Percentiles rank a stretch among this genome's conserved stretches.
These are phyloP conservation scores for Boeremia exigua DNA, from an alignment of 2,329 filamentous ascomycete species.

Conservation along the genomic window DNA sequence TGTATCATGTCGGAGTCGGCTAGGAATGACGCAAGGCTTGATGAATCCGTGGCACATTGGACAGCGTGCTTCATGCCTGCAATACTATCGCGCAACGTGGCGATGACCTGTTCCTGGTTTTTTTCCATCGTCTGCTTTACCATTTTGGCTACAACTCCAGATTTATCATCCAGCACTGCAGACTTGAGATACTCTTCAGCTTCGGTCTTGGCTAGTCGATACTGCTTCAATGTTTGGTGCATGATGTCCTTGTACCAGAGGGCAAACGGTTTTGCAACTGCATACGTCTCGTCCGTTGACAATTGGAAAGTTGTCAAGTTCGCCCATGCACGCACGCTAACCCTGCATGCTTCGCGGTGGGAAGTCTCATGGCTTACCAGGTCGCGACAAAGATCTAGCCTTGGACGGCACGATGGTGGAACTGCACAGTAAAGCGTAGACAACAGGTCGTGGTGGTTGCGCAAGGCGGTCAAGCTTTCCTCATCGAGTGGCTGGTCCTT, in stretches of 20 bases:
- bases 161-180: conserved; percentile 43
- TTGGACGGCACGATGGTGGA: conserved; percentile 60
- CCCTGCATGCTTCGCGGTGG: conserved; percentile 64
- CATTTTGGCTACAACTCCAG: conserved; percentile 53
- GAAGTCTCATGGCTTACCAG: conserved; percentile 64
- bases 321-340: conserved; percentile 65
- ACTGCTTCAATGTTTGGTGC: conserved; percentile 60
- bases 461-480: conserved; percentile 62
- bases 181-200: conserved; percentile 60
- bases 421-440: conserved; percentile 65
- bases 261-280: conserved; percentile 56
- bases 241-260: conserved; percentile 63
- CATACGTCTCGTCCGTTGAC: conserved; percentile 57
- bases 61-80: conserved; percentile 58
- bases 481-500: conserved; percentile 62
- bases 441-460: conserved; percentile 68
- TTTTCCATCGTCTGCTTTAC: conserved; percentile 60
- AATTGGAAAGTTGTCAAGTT: conserved; percentile 64
- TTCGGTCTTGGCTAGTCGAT: conserved; percentile 62
- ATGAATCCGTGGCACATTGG: conserved; percentile 47
- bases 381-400: conserved; percentile 58
- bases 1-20: conserved; percentile 52
- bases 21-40: conserved; percentile 53
- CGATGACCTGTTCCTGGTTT: conserved; percentile 65
- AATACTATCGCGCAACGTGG: conserved; percentile 60